phyloP scores from a whole-genome alignment of 768 basidiomycete genomes.

The Amanita phalloides region DNA sequence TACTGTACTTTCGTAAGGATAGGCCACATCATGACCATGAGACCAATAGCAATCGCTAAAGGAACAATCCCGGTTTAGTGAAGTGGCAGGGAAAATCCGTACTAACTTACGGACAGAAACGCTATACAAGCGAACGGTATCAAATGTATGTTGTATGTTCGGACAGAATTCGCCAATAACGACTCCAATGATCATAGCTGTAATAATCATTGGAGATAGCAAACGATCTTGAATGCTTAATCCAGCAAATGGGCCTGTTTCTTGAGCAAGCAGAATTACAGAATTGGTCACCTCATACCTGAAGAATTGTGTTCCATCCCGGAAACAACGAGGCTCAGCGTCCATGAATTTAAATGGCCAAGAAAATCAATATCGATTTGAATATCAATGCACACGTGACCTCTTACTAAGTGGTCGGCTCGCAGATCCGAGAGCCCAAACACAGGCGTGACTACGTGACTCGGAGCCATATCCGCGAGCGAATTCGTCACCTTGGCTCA shows the following conservation, averaged over 20 bases:
- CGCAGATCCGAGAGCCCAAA: too few relatives aligned
- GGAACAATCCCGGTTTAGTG: not conserved
- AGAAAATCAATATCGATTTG: slow-evolving; percentile 6
- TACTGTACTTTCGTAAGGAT: slow-evolving; percentile 69
- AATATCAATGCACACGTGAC: slow-evolving; percentile 1
- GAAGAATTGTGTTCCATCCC: not conserved
- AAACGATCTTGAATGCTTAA: slow-evolving; percentile 13
- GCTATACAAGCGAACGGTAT: slow-evolving; percentile 48
- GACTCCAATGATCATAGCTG: slow-evolving; percentile 69
- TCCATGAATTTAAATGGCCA: too few relatives aligned
- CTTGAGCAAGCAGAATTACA: too few relatives aligned
- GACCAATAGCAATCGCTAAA: slow-evolving; percentile 71
- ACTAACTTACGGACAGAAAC: slow-evolving; percentile 66
- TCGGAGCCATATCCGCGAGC: too few relatives aligned
- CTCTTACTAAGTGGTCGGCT: too few relatives aligned
- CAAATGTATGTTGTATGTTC: slow-evolving; percentile 43
- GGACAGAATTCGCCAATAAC: slow-evolving; percentile 62
- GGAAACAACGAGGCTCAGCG: not conserved
- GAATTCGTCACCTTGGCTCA: too few relatives aligned
- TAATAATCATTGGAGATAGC: slow-evolving; percentile 46
- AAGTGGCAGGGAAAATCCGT: not conserved
- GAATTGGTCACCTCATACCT: not conserved
- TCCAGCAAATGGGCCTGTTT: slow-evolving; percentile 11
- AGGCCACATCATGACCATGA: slow-evolving; percentile 87
- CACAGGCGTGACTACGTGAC: too few relatives aligned